Conservation (phyloP, 129 eudicot species). For the Kitagawia praeruptora region DNA sequence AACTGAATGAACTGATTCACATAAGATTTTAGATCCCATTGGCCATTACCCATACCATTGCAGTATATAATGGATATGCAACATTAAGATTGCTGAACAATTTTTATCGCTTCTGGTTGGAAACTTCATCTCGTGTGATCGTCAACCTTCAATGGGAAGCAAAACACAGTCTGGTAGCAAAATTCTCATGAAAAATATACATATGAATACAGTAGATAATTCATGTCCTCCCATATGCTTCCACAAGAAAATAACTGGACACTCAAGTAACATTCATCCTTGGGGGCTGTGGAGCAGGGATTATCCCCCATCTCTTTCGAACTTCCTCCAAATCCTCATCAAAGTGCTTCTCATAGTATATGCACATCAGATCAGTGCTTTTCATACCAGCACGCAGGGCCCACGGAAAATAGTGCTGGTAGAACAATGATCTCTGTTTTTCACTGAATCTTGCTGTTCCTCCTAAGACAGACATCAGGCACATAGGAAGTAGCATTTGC, state of each 20-base stretch:
- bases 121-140: neutral
- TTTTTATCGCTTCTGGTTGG: too few species aligned
- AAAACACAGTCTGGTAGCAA: neutral
- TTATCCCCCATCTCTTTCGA: conserved; percentile 60
- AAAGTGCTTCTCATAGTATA: conserved; percentile 61
- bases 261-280: neutral
- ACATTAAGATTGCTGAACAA: too few species aligned
- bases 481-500: conserved; percentile 91
- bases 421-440: conserved; percentile 59
- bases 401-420: conserved; percentile 73
- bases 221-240: neutral
- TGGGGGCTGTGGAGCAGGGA: conserved; percentile 37
- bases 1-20: too few species aligned
- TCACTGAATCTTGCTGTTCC: conserved; percentile 74
- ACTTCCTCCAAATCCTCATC: conserved; percentile 58
- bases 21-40: too few species aligned
- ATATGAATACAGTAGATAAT: neutral
- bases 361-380: conserved; percentile 55
- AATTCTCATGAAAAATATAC: neutral
- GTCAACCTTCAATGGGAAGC: too few species aligned
- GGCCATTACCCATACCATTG: too few species aligned
- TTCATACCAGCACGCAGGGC: conserved; percentile 56
- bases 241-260: neutral
- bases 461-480: conserved; percentile 75
- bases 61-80: too few species aligned